Evolutionary conservation across 805 yeast genomes (phyloP).

Genomic region (Hanseniaspora nectarophila): DNA sequence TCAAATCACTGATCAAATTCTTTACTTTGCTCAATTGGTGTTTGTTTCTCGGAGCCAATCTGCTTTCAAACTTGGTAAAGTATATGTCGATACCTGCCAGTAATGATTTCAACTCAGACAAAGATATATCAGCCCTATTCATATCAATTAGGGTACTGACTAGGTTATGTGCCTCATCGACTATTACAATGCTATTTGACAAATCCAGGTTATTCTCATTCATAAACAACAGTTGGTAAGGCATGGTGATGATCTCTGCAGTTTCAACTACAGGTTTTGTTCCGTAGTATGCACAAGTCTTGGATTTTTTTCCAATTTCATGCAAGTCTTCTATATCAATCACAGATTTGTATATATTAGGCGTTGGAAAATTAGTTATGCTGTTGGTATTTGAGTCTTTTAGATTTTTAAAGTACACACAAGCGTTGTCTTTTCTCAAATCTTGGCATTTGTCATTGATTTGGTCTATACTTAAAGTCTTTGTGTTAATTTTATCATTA

Average conservation of each 20-base stretch:
- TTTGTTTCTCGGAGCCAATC: conserved; percentile 60
- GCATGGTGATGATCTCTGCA: conserved; percentile 71
- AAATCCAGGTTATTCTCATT: conserved; percentile 50
- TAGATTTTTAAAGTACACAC: conserved; percentile 9
- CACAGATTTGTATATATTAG: conserved; percentile 42
- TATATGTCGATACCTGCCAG: conserved; percentile 43
- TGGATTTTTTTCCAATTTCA: conserved; percentile 41
- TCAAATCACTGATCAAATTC: conserved; percentile 43
- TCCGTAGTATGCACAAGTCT: conserved; percentile 75
- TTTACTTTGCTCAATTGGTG: conserved; percentile 53
- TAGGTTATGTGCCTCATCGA: conserved; percentile 89
- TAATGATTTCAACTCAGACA: conserved; percentile 37
- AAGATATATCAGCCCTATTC: conserved; percentile 49
- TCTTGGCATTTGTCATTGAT: conserved; percentile 78
- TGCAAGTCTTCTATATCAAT: conserved; percentile 74
- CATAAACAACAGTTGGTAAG: conserved; percentile 62
- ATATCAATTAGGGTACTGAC: conserved; percentile 63
- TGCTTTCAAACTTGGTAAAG: conserved; percentile 45
- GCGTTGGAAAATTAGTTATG: conserved; percentile 20
- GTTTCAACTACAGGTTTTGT: conserved; percentile 39
- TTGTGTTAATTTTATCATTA: conserved; percentile 43
- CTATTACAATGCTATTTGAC: conserved; percentile 54
- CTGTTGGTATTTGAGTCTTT: conserved; percentile 30
- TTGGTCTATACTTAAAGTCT: conserved; percentile 36
- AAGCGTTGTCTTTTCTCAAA: conserved; percentile 36